Evolutionary conservation across 176 grass and related monocot species (phyloP).

Genomic region (Olyra latifolia): DNA sequence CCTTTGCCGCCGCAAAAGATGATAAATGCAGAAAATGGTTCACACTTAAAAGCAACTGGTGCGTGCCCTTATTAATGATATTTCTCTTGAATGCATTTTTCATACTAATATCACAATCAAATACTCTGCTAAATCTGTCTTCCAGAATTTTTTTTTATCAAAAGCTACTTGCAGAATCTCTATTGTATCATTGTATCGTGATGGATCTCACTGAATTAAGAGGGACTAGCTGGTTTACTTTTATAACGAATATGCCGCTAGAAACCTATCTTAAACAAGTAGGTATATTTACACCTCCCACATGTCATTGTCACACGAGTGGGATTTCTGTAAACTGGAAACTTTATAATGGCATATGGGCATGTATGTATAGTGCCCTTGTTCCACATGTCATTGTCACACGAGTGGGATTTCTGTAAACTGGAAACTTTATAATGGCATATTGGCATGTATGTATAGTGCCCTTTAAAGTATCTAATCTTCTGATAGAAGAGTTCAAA

Average conservation of each 20-base stretch:
- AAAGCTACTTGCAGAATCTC: conserved; percentile 18
- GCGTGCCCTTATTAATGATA: background rate
- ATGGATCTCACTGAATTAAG: background rate
- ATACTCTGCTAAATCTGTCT: background rate
- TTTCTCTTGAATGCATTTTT: conserved; percentile 19
- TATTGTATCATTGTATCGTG: background rate
- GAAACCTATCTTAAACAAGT: no score
- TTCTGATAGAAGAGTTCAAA: conserved; percentile 5
- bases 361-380: no score
- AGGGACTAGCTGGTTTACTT: background rate
- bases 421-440: no score
- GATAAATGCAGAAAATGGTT: conserved; percentile 58
- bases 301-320: no score
- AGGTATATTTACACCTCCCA: no score
- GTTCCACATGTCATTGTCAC: no score
- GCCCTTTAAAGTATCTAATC: background rate
- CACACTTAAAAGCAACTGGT: conserved; percentile 83
- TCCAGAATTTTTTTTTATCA: background rate
- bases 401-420: no score
- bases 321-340: no score
- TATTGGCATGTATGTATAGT: no score
- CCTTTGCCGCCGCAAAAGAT: conserved; percentile 84
- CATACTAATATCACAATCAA: conserved; percentile 5
- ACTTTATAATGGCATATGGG: no score
- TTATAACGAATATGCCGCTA: background rate